Evolutionary conservation across 2,329 filamentous ascomycete genomes (phyloP).

Genomic region (Aspergillus sojae): DNA sequence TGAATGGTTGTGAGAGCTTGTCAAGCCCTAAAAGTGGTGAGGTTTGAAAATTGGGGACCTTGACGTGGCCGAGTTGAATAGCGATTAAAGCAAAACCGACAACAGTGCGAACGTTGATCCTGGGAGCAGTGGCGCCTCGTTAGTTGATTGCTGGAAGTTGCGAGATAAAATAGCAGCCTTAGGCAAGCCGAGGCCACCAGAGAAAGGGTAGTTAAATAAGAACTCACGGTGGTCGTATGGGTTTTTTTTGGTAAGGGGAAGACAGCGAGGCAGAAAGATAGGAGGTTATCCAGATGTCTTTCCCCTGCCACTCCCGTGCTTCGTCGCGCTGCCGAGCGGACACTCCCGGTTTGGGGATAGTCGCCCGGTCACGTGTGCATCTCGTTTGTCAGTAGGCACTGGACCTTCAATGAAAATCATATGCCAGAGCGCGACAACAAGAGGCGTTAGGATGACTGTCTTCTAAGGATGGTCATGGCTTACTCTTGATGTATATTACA

Average conservation of each 20-base stretch:
- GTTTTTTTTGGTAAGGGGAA: conserved; percentile 10
- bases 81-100: conserved; percentile 14
- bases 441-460: neutral
- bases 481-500: neutral
- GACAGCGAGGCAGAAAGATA: conserved; percentile 19
- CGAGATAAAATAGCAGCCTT: neutral
- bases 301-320: conserved; percentile 19
- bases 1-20: conserved; percentile 27
- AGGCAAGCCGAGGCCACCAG: neutral
- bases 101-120: conserved; percentile 16
- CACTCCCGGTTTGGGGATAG: conserved; percentile 24
- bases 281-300: conserved; percentile 28
- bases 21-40: conserved; percentile 23
- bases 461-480: neutral
- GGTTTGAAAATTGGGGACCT: conserved; percentile 19
- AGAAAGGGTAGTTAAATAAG: neutral
- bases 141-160: conserved; percentile 12
- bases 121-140: conserved; percentile 16
- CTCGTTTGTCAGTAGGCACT: neutral
- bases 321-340: conserved; percentile 24
- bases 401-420: neutral
- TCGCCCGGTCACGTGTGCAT: conserved; percentile 18
- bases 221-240: conserved; percentile 12
- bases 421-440: neutral
- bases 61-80: conserved; percentile 24